A percentile compares a stretch with the other conserved stretches of the same genome.
phyloP scores from a whole-genome alignment of 2,329 filamentous ascomycete genomes.

The Nigrospora osmanthi region DNA sequence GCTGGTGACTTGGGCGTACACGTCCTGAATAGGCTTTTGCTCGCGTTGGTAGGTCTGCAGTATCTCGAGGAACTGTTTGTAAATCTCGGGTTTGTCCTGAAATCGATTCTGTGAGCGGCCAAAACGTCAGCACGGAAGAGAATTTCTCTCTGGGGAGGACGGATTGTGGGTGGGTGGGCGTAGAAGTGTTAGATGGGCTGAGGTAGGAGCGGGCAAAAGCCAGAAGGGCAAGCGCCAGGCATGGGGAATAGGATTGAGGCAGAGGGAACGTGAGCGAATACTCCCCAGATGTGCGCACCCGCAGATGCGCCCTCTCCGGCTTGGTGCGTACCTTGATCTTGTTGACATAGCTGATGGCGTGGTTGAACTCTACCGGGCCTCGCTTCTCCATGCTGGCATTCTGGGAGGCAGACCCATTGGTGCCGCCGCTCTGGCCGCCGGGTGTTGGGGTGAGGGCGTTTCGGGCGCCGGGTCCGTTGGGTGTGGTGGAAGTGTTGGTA shows the following conservation, averaged over 20 bases:
- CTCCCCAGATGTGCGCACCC: too few relatives aligned
- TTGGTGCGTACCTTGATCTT: constrained; percentile 80
- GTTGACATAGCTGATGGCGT: constrained; percentile 98
- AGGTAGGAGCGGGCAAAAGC: too few relatives aligned
- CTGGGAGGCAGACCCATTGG: constrained; percentile 46
- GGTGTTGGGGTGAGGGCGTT: constrained; percentile 56
- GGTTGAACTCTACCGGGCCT: constrained; percentile 96
- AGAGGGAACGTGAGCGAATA: not conserved
- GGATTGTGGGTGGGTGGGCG: not conserved
- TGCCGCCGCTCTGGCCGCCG: constrained; percentile 48
- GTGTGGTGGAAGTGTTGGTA: constrained; percentile 26
- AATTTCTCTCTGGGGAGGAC: constrained; percentile 6
- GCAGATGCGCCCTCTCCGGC: too few relatives aligned
- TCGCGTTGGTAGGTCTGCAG: constrained; percentile 96
- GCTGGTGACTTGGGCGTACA: constrained; percentile 92
- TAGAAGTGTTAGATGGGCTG: too few relatives aligned
- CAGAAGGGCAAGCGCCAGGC: too few relatives aligned
- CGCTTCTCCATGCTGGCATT: constrained; percentile 69
- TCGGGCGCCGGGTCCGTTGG: constrained; percentile 37
- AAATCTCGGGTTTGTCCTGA: constrained; percentile 92
- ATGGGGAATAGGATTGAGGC: too few relatives aligned
- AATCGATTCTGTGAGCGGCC: constrained; percentile 73
- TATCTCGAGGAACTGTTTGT: constrained; percentile 98
- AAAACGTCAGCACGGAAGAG: not conserved
- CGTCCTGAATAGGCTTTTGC: constrained; percentile 96